Conservation (phyloP, 352 stramenopile genomes). For the Pythium monospermum region DNA sequence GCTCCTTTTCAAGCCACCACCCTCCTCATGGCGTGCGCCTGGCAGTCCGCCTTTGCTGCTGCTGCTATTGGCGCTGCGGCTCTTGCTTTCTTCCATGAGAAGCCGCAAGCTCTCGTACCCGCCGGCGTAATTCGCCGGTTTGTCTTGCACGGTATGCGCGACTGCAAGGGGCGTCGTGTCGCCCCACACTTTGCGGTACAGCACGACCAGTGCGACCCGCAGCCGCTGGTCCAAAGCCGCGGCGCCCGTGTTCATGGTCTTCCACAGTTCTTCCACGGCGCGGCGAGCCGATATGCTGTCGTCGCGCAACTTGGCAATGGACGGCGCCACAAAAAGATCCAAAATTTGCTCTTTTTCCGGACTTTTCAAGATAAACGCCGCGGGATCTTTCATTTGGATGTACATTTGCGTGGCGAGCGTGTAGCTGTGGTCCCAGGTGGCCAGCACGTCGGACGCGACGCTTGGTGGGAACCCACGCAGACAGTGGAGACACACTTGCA, state of each 20-base stretch:
- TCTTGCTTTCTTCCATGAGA: slow-evolving; percentile 86
- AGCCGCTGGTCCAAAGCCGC: slow-evolving; percentile 68
- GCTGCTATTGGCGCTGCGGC: slow-evolving; percentile 28
- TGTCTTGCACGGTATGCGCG: slow-evolving; percentile 79
- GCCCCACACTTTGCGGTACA: slow-evolving; percentile 79
- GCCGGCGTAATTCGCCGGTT: slow-evolving; percentile 66
- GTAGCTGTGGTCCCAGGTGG: slow-evolving; percentile 80
- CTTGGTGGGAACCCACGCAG: slow-evolving; percentile 69
- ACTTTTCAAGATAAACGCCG: slow-evolving; percentile 68
- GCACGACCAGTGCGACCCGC: slow-evolving; percentile 65
- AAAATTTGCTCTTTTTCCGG: slow-evolving; percentile 70
- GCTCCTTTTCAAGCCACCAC: slow-evolving; percentile 18
- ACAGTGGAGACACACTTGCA: slow-evolving; percentile 80
- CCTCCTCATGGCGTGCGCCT: slow-evolving; percentile 19
- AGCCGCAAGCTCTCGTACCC: slow-evolving; percentile 75
- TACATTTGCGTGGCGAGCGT: slow-evolving; percentile 63
- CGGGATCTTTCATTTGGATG: slow-evolving; percentile 78
- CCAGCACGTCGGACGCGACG: slow-evolving; percentile 67
- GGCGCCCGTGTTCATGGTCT: slow-evolving; percentile 60
- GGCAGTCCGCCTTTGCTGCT: slow-evolving; percentile 2
- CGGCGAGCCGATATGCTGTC: slow-evolving; percentile 68
- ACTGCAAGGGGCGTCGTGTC: slow-evolving; percentile 77
- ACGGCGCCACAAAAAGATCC: slow-evolving; percentile 54
- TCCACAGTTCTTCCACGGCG: slow-evolving; percentile 66
- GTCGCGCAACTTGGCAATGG: slow-evolving; percentile 58